Base-by-base conservation (phyloP, 805 yeast genomes). In the Saturnispora silvae region DNA sequence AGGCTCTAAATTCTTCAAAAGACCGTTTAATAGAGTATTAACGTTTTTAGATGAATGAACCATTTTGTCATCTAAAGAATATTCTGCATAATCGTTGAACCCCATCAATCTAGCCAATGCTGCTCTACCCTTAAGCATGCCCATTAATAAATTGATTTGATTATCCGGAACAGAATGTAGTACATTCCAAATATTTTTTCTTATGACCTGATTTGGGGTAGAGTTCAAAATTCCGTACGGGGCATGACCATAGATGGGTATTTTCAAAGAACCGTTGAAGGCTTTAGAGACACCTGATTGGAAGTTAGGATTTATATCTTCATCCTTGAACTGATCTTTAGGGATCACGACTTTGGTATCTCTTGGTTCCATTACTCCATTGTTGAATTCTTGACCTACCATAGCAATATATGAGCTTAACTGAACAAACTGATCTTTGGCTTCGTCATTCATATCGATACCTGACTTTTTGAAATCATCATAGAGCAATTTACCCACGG, bases 401-500 rank as follows among this genome's bases (percentile, higher is more conserved):
- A 80, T 59, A 1, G 95, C 81, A 17, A 92, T 85, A 42, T 77
- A 72, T 44, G 82, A 92, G 2, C 95, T 82, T 28, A 85, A 59
- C 16, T 72, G 68, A 23, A 92, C 84, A 54, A 89, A 92, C 43
- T 73, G 69, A 11, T 71, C 65, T 41, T 89, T 66, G 1, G 80
- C 70, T 18, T 64, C 60, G 17, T 67, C 72, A 45, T 73, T 77
- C 78, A 86, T 77, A 50, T 78, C 79, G 23, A 87, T 81, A 0
- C 97, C 98, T 0, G 95, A 83, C 46, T 85, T 77, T 47, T 82
- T 81, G 52, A 92, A 92, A 57, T 92, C 98, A 31, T 81, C 75
- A 44, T 80, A 64, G 19, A 92, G 64, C 33, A 87, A 71, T 36
- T 73, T 68, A 0, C 95, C 98, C 2, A 87, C 97, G 36, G 77